Percentiles rank a stretch among this genome's conserved stretches.
Conservation (phyloP, 768 basidiomycete species). For the Hydnum rufescens region DNA sequence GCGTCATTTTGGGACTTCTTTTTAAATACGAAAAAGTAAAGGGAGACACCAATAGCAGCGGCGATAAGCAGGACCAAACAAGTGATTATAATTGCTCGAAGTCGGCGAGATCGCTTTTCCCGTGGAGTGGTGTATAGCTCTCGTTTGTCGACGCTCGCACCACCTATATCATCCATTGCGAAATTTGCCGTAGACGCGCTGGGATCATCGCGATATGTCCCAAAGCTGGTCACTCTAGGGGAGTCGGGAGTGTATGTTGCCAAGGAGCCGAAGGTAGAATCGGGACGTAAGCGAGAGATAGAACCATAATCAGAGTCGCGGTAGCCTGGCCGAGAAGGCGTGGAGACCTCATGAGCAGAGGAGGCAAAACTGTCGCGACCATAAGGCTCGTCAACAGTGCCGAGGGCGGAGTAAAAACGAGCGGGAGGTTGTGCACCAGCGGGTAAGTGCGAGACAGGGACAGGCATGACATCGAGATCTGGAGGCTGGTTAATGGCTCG, state of each 20-base stretch:
- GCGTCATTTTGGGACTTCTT: slow-evolving; percentile 5
- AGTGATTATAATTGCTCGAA: slow-evolving; percentile 1
- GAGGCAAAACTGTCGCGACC: not conserved
- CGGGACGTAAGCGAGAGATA: not conserved
- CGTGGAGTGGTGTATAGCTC: slow-evolving; percentile 4
- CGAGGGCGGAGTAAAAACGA: not conserved
- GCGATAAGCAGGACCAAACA: slow-evolving; percentile 8
- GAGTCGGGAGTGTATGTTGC: not conserved
- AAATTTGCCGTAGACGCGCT: not conserved
- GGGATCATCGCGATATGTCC: not conserved
- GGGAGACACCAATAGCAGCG: slow-evolving; percentile 11
- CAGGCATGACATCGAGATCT: not conserved
- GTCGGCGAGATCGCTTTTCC: not conserved
- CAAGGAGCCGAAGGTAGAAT: not conserved
- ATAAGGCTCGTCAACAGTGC: not conserved
- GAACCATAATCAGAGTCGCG: slow-evolving; percentile 1
- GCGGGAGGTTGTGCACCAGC: not conserved
- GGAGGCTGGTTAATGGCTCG: too few relatives aligned
- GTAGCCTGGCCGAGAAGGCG: not conserved
- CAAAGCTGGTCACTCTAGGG: not conserved
- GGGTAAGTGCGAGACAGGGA: not conserved
- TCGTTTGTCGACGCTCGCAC: slow-evolving; percentile 3
- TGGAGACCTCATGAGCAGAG: not conserved
- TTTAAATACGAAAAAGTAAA: slow-evolving; percentile 13
- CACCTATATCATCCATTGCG: not conserved